A percentile compares a stretch with the other conserved stretches of the same genome.
Evolutionary conservation across 805 yeast species (phyloP).

Genomic region (Hanseniaspora nectarophila): DNA sequence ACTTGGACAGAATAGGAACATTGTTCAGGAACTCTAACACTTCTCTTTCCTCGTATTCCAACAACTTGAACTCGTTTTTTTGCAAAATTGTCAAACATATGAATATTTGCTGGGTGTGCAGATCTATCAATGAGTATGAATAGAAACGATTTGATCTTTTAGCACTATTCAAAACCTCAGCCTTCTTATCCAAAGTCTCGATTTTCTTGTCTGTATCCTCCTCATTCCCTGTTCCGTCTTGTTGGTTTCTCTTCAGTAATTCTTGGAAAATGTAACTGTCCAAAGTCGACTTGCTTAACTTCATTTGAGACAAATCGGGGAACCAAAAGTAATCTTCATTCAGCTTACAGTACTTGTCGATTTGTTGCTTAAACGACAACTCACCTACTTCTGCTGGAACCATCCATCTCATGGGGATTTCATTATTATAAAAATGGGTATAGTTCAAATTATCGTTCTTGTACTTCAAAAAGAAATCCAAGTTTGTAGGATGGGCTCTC

Average conservation of each 20-base stretch:
- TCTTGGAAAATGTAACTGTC: constrained; percentile 27
- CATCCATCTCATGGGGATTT: constrained; percentile 12
- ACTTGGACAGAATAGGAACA: constrained; percentile 27
- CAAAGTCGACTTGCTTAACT: constrained; percentile 22
- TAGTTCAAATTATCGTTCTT: constrained; percentile 23
- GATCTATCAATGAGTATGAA: constrained; percentile 44
- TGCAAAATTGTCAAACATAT: constrained; percentile 67
- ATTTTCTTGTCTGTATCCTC: constrained; percentile 3
- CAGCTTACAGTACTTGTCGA: constrained; percentile 17
- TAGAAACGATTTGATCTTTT: constrained; percentile 13
- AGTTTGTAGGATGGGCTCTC: constrained; percentile 35
- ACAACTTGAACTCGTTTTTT: constrained; percentile 61
- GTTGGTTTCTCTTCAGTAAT: constrained; percentile 21
- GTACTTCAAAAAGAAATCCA: constrained; percentile 28
- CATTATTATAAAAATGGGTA: constrained; percentile 23
- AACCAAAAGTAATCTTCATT: constrained; percentile 29
- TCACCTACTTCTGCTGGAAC: not conserved
- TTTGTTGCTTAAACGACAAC: constrained; percentile 14
- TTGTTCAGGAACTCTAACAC: constrained; percentile 64
- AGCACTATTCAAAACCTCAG: constrained; percentile 3
- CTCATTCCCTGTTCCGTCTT: not conserved
- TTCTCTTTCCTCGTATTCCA: constrained; percentile 85
- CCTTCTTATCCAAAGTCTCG: not conserved
- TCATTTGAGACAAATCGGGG: constrained; percentile 26
- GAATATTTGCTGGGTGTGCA: constrained; percentile 66